phyloP scores from a whole-genome alignment of 345 rosid species.

The Eucalyptus cloeziana region DNA sequence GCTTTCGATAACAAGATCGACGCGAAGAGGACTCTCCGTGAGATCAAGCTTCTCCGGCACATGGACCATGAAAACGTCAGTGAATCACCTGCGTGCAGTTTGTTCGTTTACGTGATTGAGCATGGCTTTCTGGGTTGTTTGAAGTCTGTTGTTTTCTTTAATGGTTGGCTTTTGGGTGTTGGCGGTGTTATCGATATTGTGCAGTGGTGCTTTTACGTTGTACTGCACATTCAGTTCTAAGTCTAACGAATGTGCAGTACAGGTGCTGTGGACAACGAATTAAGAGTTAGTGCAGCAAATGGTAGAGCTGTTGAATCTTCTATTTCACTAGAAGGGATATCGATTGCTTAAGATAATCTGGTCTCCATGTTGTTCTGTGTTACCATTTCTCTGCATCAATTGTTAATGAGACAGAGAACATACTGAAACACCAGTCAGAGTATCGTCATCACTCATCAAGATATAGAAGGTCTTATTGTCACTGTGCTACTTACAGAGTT shows the following conservation, averaged over 20 bases:
- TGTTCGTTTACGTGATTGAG: not conserved
- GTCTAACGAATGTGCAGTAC: not conserved
- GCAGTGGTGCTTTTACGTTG: not conserved
- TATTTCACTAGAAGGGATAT: not conserved
- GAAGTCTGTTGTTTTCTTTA: not conserved
- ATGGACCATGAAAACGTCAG: slow-evolving; percentile 93
- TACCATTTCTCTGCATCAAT: not conserved
- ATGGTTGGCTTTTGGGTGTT: not conserved
- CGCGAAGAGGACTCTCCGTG: slow-evolving; percentile 94
- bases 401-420: not conserved
- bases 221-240: not conserved
- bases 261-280: not conserved
- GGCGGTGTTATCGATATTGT: not conserved
- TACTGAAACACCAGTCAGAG: not conserved
- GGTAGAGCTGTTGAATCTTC: not conserved
- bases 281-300: not conserved
- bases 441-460: not conserved
- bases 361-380: not conserved
- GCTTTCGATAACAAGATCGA: slow-evolving; percentile 72
- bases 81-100: not conserved
- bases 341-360: not conserved
- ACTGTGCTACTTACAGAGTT: not conserved
- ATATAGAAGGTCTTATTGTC: not conserved
- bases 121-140: not conserved
- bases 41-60: slow-evolving; percentile 94